These are phyloP conservation scores for Hypoxylon cercidicola DNA, from an alignment of 495 filamentous ascomycete genomes.

Conservation along the genomic window DNA sequence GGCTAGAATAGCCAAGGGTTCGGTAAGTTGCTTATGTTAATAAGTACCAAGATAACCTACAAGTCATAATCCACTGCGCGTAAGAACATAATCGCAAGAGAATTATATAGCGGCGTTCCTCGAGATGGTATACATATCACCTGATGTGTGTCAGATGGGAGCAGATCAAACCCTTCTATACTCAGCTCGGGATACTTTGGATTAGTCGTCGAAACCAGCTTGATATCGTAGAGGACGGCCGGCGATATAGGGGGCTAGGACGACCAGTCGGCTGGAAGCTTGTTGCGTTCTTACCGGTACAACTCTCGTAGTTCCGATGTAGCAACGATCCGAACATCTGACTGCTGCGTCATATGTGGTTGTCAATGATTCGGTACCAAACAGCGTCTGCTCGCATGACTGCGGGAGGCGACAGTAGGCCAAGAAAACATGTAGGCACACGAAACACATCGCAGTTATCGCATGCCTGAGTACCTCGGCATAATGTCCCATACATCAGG, in stretches of 20 bases:
- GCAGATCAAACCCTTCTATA: background rate
- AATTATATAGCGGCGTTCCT: background rate
- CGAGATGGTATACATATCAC: background rate
- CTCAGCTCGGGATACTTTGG: no score
- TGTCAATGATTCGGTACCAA: constrained; percentile 37
- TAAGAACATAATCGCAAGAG: background rate
- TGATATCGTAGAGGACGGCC: background rate
- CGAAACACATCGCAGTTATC: background rate
- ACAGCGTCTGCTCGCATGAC: constrained; percentile 19
- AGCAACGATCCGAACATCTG: constrained; percentile 22
- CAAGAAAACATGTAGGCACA: constrained; percentile 13
- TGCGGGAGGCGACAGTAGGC: constrained; percentile 29
- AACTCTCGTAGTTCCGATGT: constrained; percentile 26
- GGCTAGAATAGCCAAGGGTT: no score
- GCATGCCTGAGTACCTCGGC: constrained; percentile 4
- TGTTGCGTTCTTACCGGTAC: constrained; percentile 3
- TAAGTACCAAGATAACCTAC: no score
- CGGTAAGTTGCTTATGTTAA: no score
- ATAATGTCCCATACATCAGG: background rate
- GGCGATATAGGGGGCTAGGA: background rate
- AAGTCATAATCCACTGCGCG: background rate
- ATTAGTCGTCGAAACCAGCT: background rate
- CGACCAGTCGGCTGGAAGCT: constrained; percentile 4
- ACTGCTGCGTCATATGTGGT: constrained; percentile 31
- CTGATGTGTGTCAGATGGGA: background rate